phyloP scores from a whole-genome alignment of 2,329 filamentous ascomycete genomes.

The Pyrenochaeta sp. region DNA sequence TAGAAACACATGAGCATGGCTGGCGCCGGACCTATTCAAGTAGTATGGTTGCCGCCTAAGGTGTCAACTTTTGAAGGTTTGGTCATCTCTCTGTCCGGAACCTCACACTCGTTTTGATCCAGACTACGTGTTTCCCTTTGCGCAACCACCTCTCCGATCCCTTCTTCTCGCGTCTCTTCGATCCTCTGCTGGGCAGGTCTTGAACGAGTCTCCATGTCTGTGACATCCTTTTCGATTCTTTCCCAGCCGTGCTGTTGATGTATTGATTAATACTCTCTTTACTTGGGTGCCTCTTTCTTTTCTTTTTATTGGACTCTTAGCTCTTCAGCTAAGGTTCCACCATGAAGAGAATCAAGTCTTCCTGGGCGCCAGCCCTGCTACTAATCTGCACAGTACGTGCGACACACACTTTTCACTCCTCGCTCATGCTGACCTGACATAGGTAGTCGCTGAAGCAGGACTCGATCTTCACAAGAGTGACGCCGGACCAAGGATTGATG shows the following conservation, averaged over 20 bases:
- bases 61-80: constrained; percentile 41
- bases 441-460: constrained; percentile 37
- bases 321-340: constrained; percentile 11
- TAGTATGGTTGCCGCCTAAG: constrained; percentile 38
- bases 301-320: background rate
- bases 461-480: constrained; percentile 36
- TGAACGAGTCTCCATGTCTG: constrained; percentile 47
- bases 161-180: constrained; percentile 33
- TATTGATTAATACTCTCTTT: constrained; percentile 40
- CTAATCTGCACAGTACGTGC: constrained; percentile 42
- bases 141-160: constrained; percentile 19
- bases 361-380: constrained; percentile 36
- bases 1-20: constrained; percentile 43
- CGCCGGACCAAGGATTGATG: constrained; percentile 30
- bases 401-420: background rate
- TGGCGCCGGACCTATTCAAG: constrained; percentile 32
- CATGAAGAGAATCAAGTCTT: constrained; percentile 43
- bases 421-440: constrained; percentile 24
- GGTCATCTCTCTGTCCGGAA: constrained; percentile 37
- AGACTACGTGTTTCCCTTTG: constrained; percentile 25
- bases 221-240: constrained; percentile 31
- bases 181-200: constrained; percentile 48
- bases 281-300: constrained; percentile 6
- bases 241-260: constrained; percentile 48
- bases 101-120: constrained; percentile 38